phyloP scores from a whole-genome alignment of 140 eudicot genomes.

The Flaveria floridana region DNA sequence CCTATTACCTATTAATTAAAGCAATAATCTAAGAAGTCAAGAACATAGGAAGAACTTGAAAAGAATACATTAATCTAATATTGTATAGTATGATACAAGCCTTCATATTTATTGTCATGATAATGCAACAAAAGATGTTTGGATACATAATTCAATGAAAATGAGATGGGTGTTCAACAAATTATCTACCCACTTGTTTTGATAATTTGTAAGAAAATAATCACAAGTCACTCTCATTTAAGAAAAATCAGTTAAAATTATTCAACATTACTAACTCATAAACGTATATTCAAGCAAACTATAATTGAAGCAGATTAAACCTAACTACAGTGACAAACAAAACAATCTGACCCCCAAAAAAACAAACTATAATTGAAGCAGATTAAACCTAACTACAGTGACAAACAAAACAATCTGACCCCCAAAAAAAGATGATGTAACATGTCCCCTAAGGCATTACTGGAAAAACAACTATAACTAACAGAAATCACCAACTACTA shows the following conservation, averaged over 20 bases:
- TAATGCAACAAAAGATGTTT: neutral
- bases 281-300: conserved; percentile 14
- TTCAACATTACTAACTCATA: conserved; percentile 4
- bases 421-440: conserved; percentile 6
- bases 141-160: neutral
- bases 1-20: too few species aligned
- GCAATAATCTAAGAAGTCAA: too few species aligned
- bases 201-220: too few species aligned
- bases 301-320: conserved; percentile 10
- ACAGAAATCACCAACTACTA: conserved; percentile 11
- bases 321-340: conserved; percentile 13
- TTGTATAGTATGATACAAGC: too few species aligned
- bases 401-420: conserved; percentile 12
- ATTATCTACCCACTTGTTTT: neutral
- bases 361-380: conserved; percentile 10
- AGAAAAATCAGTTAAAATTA: neutral
- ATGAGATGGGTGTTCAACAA: neutral
- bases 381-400: conserved; percentile 19
- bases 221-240: neutral
- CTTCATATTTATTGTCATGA: neutral
- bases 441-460: conserved; percentile 27
- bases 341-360: conserved; percentile 22
- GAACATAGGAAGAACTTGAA: too few species aligned
- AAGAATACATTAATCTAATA: too few species aligned
- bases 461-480: conserved; percentile 28